Base-by-base conservation (phyloP, 192 early-diverging fungal genomes). In the Phlyctochytrium arcticum region DNA sequence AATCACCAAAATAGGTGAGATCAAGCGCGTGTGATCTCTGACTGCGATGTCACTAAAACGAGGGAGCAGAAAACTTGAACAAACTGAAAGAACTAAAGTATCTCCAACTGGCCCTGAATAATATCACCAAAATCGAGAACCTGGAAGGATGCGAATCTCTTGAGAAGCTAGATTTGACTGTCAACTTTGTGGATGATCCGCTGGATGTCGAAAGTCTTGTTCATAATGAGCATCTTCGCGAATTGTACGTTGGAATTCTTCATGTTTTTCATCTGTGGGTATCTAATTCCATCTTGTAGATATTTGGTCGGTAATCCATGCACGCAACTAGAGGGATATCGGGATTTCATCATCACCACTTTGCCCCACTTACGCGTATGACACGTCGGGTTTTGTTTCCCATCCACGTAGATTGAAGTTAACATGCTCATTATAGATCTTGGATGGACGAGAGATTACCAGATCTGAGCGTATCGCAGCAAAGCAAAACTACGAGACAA, bases 41-140 rank as follows among this genome's bases (percentile, higher is more conserved):
- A 44, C 15, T 44, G 15, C 27, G 26, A 15, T 53, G 50, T 21
- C 50, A 0, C n/a, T 24, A 1, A 3, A 12, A 26, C 1, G n/a
- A 6, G 55, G n/a, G 1, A 39, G 6, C 54, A 79, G 84, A 85
- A 54, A 84, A 84, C 48, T 55, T 85, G 36, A 26, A 78, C 49
- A 83, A 84, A 59, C 67, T 85, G 9, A 85, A 84, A 48, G 62
- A 72, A 34, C 76, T 85, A 17, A 54, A 76, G 34, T 85, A 85
- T 56, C 49, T 85, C 4, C 78, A 85, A 46, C 76, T 85, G 3
- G 79, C 84, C 6, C 65, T 85, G 47, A 85, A 85, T 70, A 85
- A 85, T 63, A 79, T 85, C 50, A 57, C 29, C 10, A 47, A 57
- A n/a, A 72, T 85, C 29, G 84, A 85, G 47, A 84, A 84, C 68